phyloP scores from a whole-genome alignment of 2,329 filamentous ascomycete genomes.

The Aureobasidium sp. region DNA sequence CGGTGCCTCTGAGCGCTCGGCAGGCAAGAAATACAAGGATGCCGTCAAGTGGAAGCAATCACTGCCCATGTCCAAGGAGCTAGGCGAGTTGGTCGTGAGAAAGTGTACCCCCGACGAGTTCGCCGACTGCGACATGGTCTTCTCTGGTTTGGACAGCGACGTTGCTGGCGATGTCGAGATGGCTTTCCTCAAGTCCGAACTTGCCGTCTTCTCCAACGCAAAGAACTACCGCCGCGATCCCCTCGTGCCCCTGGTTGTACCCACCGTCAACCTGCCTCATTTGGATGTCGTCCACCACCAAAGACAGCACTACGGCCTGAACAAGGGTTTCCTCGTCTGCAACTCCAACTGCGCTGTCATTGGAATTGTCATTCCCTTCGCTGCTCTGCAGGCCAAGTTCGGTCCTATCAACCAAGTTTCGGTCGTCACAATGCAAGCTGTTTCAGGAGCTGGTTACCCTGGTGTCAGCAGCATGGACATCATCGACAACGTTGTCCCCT shows the following conservation, averaged over 20 bases:
- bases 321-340: conserved; percentile 89
- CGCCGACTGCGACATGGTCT: conserved; percentile 83
- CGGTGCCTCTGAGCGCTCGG: conserved; percentile 81
- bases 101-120: conserved; percentile 80
- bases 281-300: conserved; percentile 86
- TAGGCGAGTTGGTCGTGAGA: conserved; percentile 76
- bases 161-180: conserved; percentile 91
- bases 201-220: conserved; percentile 93
- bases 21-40: conserved; percentile 90
- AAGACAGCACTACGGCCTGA: conserved; percentile 60
- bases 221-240: conserved; percentile 94
- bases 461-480: conserved; percentile 92
- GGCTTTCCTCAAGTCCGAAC: conserved; percentile 80
- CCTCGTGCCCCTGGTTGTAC: conserved; percentile 85
- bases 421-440: conserved; percentile 90
- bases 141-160: conserved; percentile 86
- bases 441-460: conserved; percentile 86
- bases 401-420: conserved; percentile 69
- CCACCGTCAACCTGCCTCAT: conserved; percentile 86
- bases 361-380: conserved; percentile 89
- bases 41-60: conserved; percentile 94
- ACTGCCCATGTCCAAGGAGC: conserved; percentile 64
- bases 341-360: conserved; percentile 99
- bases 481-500: conserved; percentile 91
- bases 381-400: conserved; percentile 78